Base-by-base conservation (phyloP, 192 early-diverging fungal genomes). In the Coemansia asiatica region DNA sequence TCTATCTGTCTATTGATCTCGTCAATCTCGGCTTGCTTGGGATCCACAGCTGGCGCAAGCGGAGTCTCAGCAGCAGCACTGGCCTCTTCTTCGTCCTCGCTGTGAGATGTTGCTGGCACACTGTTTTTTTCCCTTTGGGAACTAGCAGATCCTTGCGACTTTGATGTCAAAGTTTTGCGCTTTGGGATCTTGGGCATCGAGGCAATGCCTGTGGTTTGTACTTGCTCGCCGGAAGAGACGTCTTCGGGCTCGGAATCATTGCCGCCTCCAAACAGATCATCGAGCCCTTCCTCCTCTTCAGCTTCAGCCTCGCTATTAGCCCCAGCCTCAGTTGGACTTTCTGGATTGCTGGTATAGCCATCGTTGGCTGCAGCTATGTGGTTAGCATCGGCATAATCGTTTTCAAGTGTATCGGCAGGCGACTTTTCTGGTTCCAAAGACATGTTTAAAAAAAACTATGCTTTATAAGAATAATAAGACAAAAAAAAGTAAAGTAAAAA, bases 161-260 rank as follows among this genome's bases (percentile, higher is more conserved):
- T 54, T 54, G 51, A 4, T 16, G 51, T 12, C 25, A 1, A 4
- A 8, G 23, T 54, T 54, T 54, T 25, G 44, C 63, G 71, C 44
- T 80, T 80, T 16, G 77, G 77, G 16, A 80, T 80, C 44, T 71
- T 74, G 64, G 71, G 76, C 72, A 79, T 74, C 10, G 76, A 64
- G 0, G 62, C 36, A 31, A 67, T 55, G 31, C 27, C 31, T 22
- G 55, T 56, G 28, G 40, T 31, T 21, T 36, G 50, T 29, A 18
- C 59, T 22, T 6, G 6, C 2, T 62, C 48, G 51, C 15, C 53
- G 1, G 23, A 22, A n/a, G n/a, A n/a, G n/a, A n/a, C n/a, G n/a
- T n/a, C n/a, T n/a, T n/a, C n/a, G n/a, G n/a, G n/a, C 22, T 50
- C 26, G 2, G 51, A 29, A 12, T 44, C 51, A 6, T 61, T 54